Evolutionary conservation across 2,329 filamentous ascomycete genomes (phyloP), one percentile per base, ranked within the genome.

Genomic region (Cryoendolithus antarcticus): DNA sequence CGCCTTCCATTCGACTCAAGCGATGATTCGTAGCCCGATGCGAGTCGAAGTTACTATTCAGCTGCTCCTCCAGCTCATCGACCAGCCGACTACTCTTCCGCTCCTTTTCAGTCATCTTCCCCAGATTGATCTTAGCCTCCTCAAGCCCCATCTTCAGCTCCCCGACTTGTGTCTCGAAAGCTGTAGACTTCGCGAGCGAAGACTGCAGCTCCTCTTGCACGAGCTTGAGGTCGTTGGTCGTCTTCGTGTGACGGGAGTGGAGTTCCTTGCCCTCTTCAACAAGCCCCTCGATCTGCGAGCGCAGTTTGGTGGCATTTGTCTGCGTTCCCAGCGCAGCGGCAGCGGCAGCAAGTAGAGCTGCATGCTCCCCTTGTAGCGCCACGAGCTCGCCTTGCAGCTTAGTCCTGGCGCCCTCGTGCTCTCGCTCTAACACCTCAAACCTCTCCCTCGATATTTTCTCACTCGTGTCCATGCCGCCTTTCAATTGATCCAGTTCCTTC

Each of bases 21-120:
- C 89, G 79, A 64, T 94, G 93, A 60, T 76, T 86, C 9, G 80
- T 79, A 43, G 77, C 69, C 56, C 95, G 85, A 44, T 89, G 86
- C 58, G 94, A 84, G 55, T 98, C 91, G 62, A 86, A 98, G 64
- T 91, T 95, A 58, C 74, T 85, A 56, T 89, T 88, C 39, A 98
- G 77, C 61, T 98, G 91, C 53, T 96, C 89, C 62, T 98, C 91
- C 4, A 98, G 77, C 63, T 98, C 89, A 59, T 96, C 86, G 6
- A 98, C 85, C 9, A 98, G 70, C 13, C 86, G 78, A 32, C 84
- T 82, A 61, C 91, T 93, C 71, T 93, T 95, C 66, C 86, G 80
- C 69, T 93, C 93, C 63, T 75, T 75, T 10, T 68, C 65, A 13
- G 63, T 67, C 40, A 77, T 65, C 46, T 66, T 66, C 45, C 72